Percentiles rank a stretch among this genome's conserved stretches.
Conservation (phyloP, 768 basidiomycete species). For the Austroboletus eburneus region DNA sequence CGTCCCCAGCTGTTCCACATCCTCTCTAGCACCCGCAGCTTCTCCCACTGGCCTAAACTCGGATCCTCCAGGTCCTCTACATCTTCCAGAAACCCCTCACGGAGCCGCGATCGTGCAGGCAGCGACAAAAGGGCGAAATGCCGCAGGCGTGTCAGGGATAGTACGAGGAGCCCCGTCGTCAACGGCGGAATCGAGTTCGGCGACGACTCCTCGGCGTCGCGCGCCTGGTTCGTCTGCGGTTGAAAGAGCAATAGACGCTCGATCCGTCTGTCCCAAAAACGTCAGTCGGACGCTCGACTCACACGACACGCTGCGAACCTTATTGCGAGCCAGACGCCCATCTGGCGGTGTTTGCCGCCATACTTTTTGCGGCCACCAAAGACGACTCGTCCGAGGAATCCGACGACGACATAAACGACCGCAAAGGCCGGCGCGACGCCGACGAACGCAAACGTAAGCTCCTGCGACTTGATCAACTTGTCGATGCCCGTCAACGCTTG, state of each 20-base stretch:
- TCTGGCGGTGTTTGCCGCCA: constrained; percentile 53
- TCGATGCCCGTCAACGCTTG: constrained; percentile 89
- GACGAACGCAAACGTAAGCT: constrained; percentile 94
- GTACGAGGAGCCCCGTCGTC: constrained; percentile 68
- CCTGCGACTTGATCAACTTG: constrained; percentile 88
- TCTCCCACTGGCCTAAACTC: constrained; percentile 60
- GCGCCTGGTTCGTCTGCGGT: constrained; percentile 24
- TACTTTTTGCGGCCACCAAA: constrained; percentile 47
- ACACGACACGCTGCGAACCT: constrained; percentile 38
- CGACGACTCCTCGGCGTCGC: constrained; percentile 3
- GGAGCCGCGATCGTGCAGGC: constrained; percentile 56
- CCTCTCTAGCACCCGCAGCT: constrained; percentile 71
- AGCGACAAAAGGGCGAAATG: constrained; percentile 55
- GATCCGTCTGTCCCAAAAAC: constrained; percentile 45
- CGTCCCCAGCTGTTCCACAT: constrained; percentile 89
- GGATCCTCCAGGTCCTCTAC: constrained; percentile 79
- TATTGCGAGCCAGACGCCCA: constrained; percentile 66
- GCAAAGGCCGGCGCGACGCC: constrained; percentile 89
- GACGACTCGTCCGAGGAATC: constrained; percentile 50
- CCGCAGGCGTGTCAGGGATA: constrained; percentile 66
- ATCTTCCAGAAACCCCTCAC: constrained; percentile 81
- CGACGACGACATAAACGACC: constrained; percentile 65
- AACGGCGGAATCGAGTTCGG: constrained; percentile 39
- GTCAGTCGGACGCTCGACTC: constrained; percentile 12
- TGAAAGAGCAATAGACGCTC: constrained; percentile 63